Conservation (phyloP, 345 rosid genomes). For the Raphanus raphanistrum region DNA sequence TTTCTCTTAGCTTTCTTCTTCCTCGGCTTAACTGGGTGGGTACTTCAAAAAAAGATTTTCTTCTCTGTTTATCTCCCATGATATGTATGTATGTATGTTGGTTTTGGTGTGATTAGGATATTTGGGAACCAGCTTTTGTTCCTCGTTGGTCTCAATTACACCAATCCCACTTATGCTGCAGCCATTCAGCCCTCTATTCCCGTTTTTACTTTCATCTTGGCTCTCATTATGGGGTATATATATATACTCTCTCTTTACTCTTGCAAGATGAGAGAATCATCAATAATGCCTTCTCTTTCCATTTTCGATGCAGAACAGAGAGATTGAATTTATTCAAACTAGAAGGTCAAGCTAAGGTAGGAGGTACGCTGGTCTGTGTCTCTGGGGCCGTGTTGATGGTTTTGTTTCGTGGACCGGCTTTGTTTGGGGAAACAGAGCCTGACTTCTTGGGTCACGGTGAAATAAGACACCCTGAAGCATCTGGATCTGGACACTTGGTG, state of each 20-base stretch:
- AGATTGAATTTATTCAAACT: constrained; percentile 63
- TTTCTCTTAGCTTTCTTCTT: constrained; percentile 73
- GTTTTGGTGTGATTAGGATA: constrained; percentile 51
- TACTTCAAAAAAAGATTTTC: not conserved
- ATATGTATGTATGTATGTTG: not conserved
- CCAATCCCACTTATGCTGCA: constrained; percentile 98
- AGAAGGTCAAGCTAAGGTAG: constrained; percentile 94
- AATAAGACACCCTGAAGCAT: constrained; percentile 66
- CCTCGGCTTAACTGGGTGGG: constrained; percentile 88
- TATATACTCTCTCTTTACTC: not conserved
- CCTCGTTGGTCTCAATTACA: constrained; percentile 88
- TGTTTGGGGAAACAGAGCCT: constrained; percentile 58
- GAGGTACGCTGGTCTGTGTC: constrained; percentile 85
- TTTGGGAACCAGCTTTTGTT: constrained; percentile 97
- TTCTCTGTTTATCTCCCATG: not conserved
- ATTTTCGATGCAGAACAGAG: constrained; percentile 78
- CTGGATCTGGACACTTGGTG: constrained; percentile 60
- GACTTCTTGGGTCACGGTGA: constrained; percentile 50
- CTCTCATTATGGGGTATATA: constrained; percentile 82
- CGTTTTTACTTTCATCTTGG: constrained; percentile 88
- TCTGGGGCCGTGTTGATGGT: constrained; percentile 84
- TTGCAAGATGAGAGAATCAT: not conserved
- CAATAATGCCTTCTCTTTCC: not conserved
- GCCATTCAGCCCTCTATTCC: constrained; percentile 97
- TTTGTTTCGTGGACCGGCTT: constrained; percentile 85